Evolutionary conservation across 441 rosid species (phyloP).

Genomic region (Pelargonium citronellum): DNA sequence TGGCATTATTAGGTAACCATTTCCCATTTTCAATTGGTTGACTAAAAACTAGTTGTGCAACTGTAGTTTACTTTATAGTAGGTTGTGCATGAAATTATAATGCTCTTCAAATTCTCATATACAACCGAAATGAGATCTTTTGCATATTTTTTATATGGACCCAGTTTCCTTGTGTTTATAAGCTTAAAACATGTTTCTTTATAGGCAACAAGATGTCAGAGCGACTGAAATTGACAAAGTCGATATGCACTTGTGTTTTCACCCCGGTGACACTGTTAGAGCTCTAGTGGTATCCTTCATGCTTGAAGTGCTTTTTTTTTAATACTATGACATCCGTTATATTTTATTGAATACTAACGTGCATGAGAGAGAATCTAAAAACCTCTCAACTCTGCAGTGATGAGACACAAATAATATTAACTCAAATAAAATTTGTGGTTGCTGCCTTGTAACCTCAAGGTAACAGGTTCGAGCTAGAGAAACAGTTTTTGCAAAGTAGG

Average conservation of each 20-base stretch:
- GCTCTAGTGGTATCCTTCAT: conserved; percentile 78
- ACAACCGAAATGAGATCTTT: background rate
- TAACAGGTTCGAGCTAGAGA: too few species aligned
- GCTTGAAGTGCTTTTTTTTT: conserved; percentile 13
- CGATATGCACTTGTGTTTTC: conserved; percentile 74
- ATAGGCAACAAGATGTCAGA: conserved; percentile 92
- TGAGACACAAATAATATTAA: background rate
- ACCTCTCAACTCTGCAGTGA: background rate
- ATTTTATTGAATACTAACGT: background rate
- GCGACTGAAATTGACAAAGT: conserved; percentile 92
- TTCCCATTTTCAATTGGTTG: conserved; percentile 4
- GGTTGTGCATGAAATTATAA: background rate
- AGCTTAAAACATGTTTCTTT: conserved; percentile 16
- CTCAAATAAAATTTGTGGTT: background rate
- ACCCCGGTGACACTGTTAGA: conserved; percentile 77
- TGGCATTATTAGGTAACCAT: conserved; percentile 58
- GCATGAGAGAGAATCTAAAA: background rate
- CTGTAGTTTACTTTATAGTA: background rate
- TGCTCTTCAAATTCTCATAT: background rate
- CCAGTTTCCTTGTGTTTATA: background rate
- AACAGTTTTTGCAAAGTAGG: too few species aligned
- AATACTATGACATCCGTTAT: background rate
- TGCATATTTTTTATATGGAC: background rate
- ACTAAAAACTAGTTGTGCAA: background rate
- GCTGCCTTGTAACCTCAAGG: too few species aligned